Percentiles rank a stretch among this genome's conserved stretches.
Evolutionary conservation across 1,284 basidiomycete species (phyloP).

Genomic region (Xerocomus cyaneibrunnescens): DNA sequence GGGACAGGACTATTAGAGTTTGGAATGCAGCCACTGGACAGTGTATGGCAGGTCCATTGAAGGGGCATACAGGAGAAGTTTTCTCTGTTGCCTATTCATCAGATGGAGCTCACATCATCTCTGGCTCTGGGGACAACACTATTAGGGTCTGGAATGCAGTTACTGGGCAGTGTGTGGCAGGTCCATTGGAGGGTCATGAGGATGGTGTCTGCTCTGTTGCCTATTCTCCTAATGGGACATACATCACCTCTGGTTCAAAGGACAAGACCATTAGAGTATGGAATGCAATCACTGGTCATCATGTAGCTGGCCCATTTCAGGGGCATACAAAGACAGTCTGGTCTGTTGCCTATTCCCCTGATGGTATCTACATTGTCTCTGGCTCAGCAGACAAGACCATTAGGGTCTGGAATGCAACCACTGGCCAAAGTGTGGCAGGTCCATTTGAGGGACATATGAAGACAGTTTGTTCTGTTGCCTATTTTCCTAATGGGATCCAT

Average conservation of each 20-base stretch:
- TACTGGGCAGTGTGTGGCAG: conserved; percentile 15
- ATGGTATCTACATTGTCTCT: conserved; percentile 18
- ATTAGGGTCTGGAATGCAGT: conserved; percentile 16
- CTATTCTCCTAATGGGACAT: conserved; percentile 19
- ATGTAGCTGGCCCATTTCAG: not conserved
- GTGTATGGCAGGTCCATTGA: conserved; percentile 10
- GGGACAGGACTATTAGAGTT: conserved; percentile 13
- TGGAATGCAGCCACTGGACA: conserved; percentile 23
- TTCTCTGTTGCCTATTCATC: conserved; percentile 16
- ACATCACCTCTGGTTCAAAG: conserved; percentile 12
- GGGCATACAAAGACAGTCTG: not conserved
- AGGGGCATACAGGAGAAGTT: not conserved
- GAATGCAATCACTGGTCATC: conserved; percentile 11
- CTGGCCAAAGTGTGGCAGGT: conserved; percentile 2
- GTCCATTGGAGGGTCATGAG: conserved; percentile 10
- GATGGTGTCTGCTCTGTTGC: not conserved
- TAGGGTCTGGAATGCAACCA: conserved; percentile 13
- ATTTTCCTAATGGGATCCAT: conserved; percentile 8
- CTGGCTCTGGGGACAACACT: conserved; percentile 8
- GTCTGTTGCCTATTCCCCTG: conserved; percentile 17
- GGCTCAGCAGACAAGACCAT: conserved; percentile 10
- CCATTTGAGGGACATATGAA: conserved; percentile 10
- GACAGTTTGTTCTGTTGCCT: conserved; percentile 6
- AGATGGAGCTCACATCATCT: conserved; percentile 12
- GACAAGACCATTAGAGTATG: conserved; percentile 12